Conservation (phyloP, 108 stramenopile genomes). For the Stephanodiscus triporus region DNA sequence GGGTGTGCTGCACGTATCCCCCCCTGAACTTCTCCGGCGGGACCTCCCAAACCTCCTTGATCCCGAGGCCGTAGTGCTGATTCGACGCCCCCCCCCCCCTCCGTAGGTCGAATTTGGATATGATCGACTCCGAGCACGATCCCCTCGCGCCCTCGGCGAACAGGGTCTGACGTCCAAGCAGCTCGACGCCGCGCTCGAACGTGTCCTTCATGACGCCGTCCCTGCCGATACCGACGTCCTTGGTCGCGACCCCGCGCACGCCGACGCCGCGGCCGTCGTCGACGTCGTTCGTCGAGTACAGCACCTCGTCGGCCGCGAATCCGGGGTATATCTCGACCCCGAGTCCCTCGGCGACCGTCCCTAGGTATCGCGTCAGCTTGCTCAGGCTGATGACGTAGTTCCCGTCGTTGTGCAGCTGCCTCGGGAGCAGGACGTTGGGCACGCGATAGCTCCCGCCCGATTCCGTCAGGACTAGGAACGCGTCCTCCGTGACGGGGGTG, state of each 20-base stretch:
- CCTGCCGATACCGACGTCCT: constrained; percentile 96
- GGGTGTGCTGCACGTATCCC: constrained; percentile 97
- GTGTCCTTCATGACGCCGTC: constrained; percentile 90
- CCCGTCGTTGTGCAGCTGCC: constrained; percentile 94
- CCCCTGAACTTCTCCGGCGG: constrained; percentile 88
- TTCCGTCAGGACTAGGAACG: constrained; percentile 85
- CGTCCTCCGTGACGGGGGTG: constrained; percentile 89
- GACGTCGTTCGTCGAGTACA: too few relatives aligned
- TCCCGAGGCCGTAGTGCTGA: constrained; percentile 97
- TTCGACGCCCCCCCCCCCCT: constrained; percentile 60
- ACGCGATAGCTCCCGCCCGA: constrained; percentile 55
- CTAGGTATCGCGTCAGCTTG: constrained; percentile 95
- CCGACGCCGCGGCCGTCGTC: constrained; percentile 29
- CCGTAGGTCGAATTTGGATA: constrained; percentile 88
- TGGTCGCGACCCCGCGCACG: constrained; percentile 94
- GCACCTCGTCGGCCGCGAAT: constrained; percentile 94
- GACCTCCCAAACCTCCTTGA: constrained; percentile 99
- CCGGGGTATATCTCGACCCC: constrained; percentile 99
- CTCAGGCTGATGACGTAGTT: constrained; percentile 95
- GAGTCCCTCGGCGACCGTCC: constrained; percentile 92
- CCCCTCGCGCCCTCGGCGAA: constrained; percentile 99
- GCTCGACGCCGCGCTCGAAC: constrained; percentile 96
- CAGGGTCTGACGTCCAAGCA: constrained; percentile 94
- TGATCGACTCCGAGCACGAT: constrained; percentile 93
- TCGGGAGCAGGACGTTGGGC: constrained; percentile 83